These are phyloP conservation scores for Rozella allomycis DNA, from an alignment of 371 early-diverging fungal genomes.

Conservation along the genomic window DNA sequence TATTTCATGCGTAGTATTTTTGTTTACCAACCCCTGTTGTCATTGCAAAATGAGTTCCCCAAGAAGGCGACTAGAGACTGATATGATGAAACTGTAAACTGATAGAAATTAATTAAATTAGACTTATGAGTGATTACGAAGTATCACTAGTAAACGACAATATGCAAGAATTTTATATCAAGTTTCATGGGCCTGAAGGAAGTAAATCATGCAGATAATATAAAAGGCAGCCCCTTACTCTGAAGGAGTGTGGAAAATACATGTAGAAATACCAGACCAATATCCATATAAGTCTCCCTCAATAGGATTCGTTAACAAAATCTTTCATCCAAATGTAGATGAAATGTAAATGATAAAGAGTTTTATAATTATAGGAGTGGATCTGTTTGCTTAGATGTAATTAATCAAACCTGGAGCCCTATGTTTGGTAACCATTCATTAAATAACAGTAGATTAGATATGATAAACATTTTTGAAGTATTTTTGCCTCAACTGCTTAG, in stretches of 20 bases:
- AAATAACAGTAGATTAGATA: constrained; percentile 26
- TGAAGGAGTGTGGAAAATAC: constrained; percentile 89
- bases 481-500: constrained; percentile 93
- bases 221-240: constrained; percentile 64
- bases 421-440: constrained; percentile 62
- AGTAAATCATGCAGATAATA: constrained; percentile 36
- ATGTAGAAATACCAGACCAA: constrained; percentile 93
- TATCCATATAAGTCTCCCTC: constrained; percentile 98
- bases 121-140: constrained; percentile 93
- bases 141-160: constrained; percentile 93
- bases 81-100: constrained; percentile 52
- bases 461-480: constrained; percentile 95
- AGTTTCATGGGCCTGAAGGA: constrained; percentile 79
- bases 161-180: constrained; percentile 70
- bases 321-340: constrained; percentile 99
- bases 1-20: too few species aligned
- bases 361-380: constrained; percentile 67
- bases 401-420: constrained; percentile 99
- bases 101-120: constrained; percentile 8
- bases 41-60: constrained; percentile 67
- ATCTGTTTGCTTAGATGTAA: constrained; percentile 95
- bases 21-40: too few species aligned
- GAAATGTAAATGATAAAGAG: constrained; percentile 56
- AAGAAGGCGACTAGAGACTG: constrained; percentile 84
- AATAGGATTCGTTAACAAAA: constrained; percentile 96